Conservation (phyloP, 305 asterid species). For the Vinca major region DNA sequence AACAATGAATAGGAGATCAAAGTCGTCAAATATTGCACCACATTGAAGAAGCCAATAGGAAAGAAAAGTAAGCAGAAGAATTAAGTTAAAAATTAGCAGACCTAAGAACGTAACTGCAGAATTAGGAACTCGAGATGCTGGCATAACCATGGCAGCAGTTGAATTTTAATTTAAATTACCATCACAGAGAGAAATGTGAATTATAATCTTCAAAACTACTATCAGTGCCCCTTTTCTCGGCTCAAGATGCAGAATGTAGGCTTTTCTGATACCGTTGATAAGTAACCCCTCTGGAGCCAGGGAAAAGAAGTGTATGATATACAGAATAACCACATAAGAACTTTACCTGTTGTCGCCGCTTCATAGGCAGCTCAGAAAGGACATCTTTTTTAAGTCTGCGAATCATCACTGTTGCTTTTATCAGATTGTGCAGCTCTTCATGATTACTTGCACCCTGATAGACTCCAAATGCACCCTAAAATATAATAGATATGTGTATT, state of each 20-base stretch:
- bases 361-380: constrained; percentile 83
- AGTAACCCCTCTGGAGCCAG: neutral
- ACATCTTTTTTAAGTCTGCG: constrained; percentile 96
- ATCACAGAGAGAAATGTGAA: neutral
- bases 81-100: neutral
- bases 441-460: constrained; percentile 99
- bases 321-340: constrained; percentile 14
- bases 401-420: constrained; percentile 91
- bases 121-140: neutral
- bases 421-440: constrained; percentile 93
- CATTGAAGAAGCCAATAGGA: neutral
- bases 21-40: neutral
- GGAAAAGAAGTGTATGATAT: constrained; percentile 6
- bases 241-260: neutral
- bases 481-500: constrained; percentile 2
- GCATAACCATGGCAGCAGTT: neutral
- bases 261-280: neutral
- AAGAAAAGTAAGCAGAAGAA: neutral
- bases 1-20: neutral
- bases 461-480: constrained; percentile 75
- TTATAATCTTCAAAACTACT: neutral
- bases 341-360: constrained; percentile 86
- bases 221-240: neutral
- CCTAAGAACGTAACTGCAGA: neutral
- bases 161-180: neutral